Percentiles rank a stretch among this genome's conserved stretches.
Evolutionary conservation across 148 eudicot species (phyloP).

Genomic region (Rhododendron simsii): DNA sequence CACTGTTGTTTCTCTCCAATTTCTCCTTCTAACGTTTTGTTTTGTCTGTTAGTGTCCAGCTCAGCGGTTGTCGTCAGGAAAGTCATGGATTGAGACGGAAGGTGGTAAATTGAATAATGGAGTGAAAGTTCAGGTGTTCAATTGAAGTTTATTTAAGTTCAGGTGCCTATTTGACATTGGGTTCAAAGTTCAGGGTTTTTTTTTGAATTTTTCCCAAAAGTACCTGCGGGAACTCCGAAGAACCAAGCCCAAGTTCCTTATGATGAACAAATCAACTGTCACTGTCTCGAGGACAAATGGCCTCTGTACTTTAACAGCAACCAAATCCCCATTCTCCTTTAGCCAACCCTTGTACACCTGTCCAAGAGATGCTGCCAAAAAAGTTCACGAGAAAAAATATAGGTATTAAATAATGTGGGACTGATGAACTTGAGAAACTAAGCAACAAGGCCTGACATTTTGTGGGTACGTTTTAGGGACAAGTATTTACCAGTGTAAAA

Average conservation of each 20-base stretch:
- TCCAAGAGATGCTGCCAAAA: conserved; percentile 87
- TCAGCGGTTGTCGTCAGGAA: too few species aligned
- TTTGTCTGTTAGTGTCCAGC: too few species aligned
- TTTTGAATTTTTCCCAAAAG: too few species aligned
- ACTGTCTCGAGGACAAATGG: conserved; percentile 99
- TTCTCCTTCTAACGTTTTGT: too few species aligned
- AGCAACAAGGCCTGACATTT: not conserved
- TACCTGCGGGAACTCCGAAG: conserved; percentile 96
- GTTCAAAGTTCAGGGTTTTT: too few species aligned
- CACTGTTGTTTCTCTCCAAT: too few species aligned
- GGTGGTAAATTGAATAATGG: too few species aligned
- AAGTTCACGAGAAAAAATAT: conserved; percentile 14
- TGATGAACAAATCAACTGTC: conserved; percentile 79
- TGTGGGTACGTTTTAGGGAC: not conserved
- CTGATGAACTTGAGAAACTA: too few species aligned
- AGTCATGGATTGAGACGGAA: too few species aligned
- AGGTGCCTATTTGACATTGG: too few species aligned
- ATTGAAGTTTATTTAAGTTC: too few species aligned
- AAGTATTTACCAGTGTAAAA: not conserved
- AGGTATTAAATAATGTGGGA: not conserved
- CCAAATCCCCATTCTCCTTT: conserved; percentile 93
- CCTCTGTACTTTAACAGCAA: conserved; percentile 99
- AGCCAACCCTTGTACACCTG: conserved; percentile 95
- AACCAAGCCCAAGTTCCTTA: conserved; percentile 79
- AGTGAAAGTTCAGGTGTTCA: too few species aligned